Evolutionary conservation across 257 asterid species (phyloP), one percentile per base, ranked within the genome.

Genomic region (Nicotiana tabacum): DNA sequence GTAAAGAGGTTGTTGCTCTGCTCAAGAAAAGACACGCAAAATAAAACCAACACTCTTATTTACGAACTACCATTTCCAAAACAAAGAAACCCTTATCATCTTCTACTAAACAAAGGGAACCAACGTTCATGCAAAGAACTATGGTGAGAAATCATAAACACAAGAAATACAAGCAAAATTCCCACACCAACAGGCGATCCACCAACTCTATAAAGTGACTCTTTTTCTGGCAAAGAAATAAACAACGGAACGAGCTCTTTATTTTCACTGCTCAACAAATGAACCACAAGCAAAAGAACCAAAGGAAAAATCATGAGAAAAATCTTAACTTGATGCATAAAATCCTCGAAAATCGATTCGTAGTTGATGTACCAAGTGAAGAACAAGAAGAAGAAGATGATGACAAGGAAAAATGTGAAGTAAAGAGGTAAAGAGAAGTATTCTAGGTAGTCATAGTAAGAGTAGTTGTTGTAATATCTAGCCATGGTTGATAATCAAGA

Each of bases 341-440:
- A 74, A 85, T 92, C 93, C 17, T 86, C 80, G 39, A 88, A 89
- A 77, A 86, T 78, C 83, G 88, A 84, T 66, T 92, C 96, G 77
- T 95, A 95, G 90, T 90, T 89, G 76, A 93, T 86, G 94, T 89
- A 94, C 97, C 98, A 93, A 21, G 92, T 91, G 90, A 94, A 88
- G 21, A 83, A 37, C 85, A 94, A 66, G 90, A 93, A 90, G 72
- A 92, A 51, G 86, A 92, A 89, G 67, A 92, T 77, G 39, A 88
- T 76, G 17, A 86, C 82, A 5, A 94, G 84, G 85, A 93, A 88
- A 91, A 92, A 88, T 79, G 89, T 80, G 80, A 94, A 88, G 84
- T 89, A 91, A 85, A 91, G 81, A 48, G 97, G 98, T 15, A 92
- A 62, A 21, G 97, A 87, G 55, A 93, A 87, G 85, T 93, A 86